Evolutionary conservation across 23 red algal genomes (phyloP).

Genomic region (Gracilaria gracilis): DNA sequence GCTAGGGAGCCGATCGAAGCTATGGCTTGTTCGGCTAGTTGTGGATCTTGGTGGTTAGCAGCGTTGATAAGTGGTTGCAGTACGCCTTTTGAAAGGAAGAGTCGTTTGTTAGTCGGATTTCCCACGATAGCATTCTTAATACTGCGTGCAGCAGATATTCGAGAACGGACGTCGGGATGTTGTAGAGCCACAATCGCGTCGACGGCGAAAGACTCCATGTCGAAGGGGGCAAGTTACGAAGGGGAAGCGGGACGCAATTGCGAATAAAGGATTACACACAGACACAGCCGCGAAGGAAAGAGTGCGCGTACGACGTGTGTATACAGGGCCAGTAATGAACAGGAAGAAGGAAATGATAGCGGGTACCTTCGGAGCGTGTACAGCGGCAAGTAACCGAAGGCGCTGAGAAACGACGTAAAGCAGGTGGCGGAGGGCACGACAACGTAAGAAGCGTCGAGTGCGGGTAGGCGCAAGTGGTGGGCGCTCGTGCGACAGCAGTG

Average conservation of each 20-base stretch:
- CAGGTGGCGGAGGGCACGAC: not conserved
- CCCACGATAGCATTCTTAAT: constrained; percentile 68
- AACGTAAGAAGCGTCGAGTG: too few species aligned
- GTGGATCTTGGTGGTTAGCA: not conserved
- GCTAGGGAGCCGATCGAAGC: constrained; percentile 63
- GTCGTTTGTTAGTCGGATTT: constrained; percentile 63
- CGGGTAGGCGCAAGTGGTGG: not conserved
- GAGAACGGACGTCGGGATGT: not conserved
- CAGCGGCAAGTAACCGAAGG: too few species aligned
- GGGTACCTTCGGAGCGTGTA: not conserved
- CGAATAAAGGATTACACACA: not conserved
- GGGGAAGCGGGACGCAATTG: not conserved
- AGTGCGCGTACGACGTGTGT: not conserved
- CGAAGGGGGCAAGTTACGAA: not conserved
- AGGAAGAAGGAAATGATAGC: not conserved
- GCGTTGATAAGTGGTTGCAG: constrained; percentile 26
- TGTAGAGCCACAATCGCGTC: not conserved
- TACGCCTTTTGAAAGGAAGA: constrained; percentile 35
- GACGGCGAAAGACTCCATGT: not conserved
- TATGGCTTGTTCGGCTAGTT: constrained; percentile 53
- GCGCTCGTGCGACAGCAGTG: not conserved
- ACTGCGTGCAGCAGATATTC: constrained; percentile 41
- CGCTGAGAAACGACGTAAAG: not conserved
- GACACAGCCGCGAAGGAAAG: not conserved
- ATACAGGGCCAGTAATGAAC: not conserved